Evolutionary conservation across 306 rosid species (phyloP).

Genomic region (Rosa rugosa): DNA sequence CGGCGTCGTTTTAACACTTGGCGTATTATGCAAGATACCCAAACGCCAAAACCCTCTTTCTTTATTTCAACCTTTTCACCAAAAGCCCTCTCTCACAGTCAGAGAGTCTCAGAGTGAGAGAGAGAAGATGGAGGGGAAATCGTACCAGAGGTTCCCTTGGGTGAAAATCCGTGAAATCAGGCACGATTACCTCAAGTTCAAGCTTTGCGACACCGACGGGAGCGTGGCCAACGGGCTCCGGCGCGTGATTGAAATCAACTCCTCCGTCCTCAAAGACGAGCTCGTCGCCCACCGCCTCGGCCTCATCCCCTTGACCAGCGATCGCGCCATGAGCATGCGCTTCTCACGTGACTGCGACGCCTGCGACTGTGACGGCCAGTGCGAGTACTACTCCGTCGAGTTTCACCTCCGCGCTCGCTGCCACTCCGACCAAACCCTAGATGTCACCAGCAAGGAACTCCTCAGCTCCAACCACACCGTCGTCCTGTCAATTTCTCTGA

Average conservation of each 20-base stretch:
- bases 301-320: slow-evolving; percentile 80
- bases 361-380: slow-evolving; percentile 97
- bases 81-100: neutral
- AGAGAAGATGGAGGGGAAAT: slow-evolving; percentile 51
- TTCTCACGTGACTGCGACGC: slow-evolving; percentile 99
- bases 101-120: neutral
- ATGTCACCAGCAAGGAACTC: slow-evolving; percentile 84
- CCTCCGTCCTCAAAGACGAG: slow-evolving; percentile 93
- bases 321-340: slow-evolving; percentile 94
- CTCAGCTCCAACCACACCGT: slow-evolving; percentile 84
- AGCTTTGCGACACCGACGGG: slow-evolving; percentile 83
- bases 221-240: slow-evolving; percentile 93
- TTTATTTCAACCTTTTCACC: neutral
- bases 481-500: slow-evolving; percentile 77
- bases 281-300: slow-evolving; percentile 93
- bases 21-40: no score
- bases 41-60: neutral
- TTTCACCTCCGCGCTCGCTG: slow-evolving; percentile 79
- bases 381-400: slow-evolving; percentile 97
- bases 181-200: slow-evolving; percentile 72
- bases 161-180: slow-evolving; percentile 80
- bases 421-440: slow-evolving; percentile 70
- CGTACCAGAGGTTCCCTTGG: slow-evolving; percentile 84
- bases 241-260: slow-evolving; percentile 94
- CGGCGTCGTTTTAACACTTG: no score